Percentiles rank a stretch among this genome's conserved stretches.
These are phyloP conservation scores for Lepidium africanum DNA, from an alignment of 345 rosid genomes.

Conservation along the genomic window DNA sequence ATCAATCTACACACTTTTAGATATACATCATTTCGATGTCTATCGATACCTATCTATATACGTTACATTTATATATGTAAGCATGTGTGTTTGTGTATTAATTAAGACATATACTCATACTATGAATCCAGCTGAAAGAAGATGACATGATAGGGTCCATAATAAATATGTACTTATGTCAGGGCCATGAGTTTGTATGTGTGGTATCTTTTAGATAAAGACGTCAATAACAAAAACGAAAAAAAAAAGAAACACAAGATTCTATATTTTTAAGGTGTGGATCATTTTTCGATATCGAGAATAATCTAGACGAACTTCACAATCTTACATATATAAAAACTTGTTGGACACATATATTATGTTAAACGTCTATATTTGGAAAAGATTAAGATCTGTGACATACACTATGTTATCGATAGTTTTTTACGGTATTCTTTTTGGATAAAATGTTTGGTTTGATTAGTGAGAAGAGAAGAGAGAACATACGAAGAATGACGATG, in stretches of 20 bases:
- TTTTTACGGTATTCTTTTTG: too few species aligned
- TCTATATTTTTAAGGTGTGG: background rate
- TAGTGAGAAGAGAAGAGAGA: background rate
- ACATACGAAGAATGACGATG: conserved; percentile 67
- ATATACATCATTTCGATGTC: conserved; percentile 24
- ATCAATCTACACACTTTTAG: conserved; percentile 19
- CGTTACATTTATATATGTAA: background rate
- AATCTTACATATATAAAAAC: too few species aligned
- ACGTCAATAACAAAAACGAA: background rate
- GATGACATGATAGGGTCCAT: background rate
- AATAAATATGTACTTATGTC: background rate
- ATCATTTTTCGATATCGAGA: background rate
- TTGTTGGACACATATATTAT: too few species aligned
- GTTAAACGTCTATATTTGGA: too few species aligned
- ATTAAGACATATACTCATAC: background rate
- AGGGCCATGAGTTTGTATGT: conserved; percentile 14
- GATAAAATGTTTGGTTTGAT: too few species aligned
- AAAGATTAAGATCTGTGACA: too few species aligned
- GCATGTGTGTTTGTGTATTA: background rate
- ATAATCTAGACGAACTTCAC: too few species aligned
- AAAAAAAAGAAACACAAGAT: background rate
- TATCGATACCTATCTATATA: background rate
- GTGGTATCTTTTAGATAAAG: conserved; percentile 21
- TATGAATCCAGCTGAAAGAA: background rate
- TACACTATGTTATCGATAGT: too few species aligned